Conservation (phyloP, 2,329 filamentous ascomycete genomes). For the Fusarium pseudonygamai region DNA sequence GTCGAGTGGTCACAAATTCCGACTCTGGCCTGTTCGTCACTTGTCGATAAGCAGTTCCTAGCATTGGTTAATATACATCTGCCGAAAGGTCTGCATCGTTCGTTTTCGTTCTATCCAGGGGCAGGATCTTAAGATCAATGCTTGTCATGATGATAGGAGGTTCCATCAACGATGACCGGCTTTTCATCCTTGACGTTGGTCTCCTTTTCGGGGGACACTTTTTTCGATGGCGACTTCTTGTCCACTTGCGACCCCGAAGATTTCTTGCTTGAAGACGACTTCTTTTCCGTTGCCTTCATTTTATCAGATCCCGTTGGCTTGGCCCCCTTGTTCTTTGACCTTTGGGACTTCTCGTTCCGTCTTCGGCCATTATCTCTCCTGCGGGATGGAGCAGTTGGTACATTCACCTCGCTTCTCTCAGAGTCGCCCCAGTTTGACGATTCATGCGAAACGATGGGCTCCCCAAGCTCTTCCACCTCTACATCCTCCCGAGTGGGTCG, state of each 20-base stretch:
- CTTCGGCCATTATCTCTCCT: neutral
- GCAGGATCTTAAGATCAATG: neutral
- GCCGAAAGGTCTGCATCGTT: neutral
- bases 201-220: slow-evolving; percentile 6
- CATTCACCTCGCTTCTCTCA: neutral
- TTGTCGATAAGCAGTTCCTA: neutral
- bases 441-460: neutral
- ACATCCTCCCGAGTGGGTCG: slow-evolving; percentile 35
- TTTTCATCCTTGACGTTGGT: slow-evolving; percentile 12
- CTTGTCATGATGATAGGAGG: slow-evolving; percentile 20
- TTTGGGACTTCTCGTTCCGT: slow-evolving; percentile 14
- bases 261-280: slow-evolving; percentile 20
- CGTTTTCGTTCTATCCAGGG: neutral
- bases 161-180: slow-evolving; percentile 34
- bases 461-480: slow-evolving; percentile 7
- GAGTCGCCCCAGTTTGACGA: neutral
- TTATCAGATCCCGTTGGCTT: slow-evolving; percentile 16
- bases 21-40: neutral
- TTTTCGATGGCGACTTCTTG: slow-evolving; percentile 22
- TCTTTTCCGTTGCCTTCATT: slow-evolving; percentile 17
- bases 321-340: slow-evolving; percentile 25
- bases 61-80: neutral
- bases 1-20: neutral
- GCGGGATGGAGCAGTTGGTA: slow-evolving; percentile 13
- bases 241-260: slow-evolving; percentile 7